Base-by-base conservation (phyloP, 805 yeast genomes). In the Yamadazyma paraphyllophila region DNA sequence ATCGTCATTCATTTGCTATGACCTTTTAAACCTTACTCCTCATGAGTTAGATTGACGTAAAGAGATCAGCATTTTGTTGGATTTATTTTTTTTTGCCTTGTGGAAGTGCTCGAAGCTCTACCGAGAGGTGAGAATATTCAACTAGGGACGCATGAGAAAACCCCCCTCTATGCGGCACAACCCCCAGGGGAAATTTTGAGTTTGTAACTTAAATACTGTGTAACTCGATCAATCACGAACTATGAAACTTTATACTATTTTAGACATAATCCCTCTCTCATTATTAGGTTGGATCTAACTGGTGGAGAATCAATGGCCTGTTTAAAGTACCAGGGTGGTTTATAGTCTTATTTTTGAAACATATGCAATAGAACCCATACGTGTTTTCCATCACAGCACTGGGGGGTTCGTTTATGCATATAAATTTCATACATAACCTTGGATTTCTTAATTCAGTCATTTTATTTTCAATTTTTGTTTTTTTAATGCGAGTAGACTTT, bases 321-420 rank as follows among this genome's bases (percentile, higher is more conserved):
- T 20, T 20, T 20, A 20, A 20, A 20, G 24, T 6, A 20, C 6
- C 6, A 4, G 31, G 7, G 13, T 4, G 4, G 31, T 4, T n/a
- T 29, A 29, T 29, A 29, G 31, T 29, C 36, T 16, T 10, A n/a
- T 15, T 13, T 9, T 6, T 9, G 10, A 15, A 14, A 32, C 4
- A 4, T 32, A 32, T 32, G 36, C 36, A 32, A 32, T 12, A 32
- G 36, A 32, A 32, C 15, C 16, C 36, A 12, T 17, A 10, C 14
- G 15, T 24, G 11, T 35, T 35, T 14, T 14, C 27, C 7, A 13
- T 35, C 12, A 15, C 27, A 17, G 25, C 11, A 16, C 26, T 13
- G 27, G 27, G 14, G 10, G 35, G 10, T 30, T 39, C 41, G 41
- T 39, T 25, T 25, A 37, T 37, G 41, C 41, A 25, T 13, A 31